phyloP scores from a whole-genome alignment of 805 yeast species.

The Metschnikowia aberdeeniae region DNA sequence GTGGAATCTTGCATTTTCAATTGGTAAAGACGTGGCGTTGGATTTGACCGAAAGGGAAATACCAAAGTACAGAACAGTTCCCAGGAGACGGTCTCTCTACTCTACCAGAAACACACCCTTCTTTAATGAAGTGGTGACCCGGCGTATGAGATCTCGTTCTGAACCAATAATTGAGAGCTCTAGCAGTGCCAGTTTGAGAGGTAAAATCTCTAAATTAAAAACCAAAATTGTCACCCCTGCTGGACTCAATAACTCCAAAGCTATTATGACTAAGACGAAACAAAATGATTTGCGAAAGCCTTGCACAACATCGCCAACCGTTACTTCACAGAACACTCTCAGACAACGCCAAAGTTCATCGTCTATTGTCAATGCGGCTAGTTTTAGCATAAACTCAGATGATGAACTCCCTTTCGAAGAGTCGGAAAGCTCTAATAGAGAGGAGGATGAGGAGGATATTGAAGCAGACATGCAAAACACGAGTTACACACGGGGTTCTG shows the following conservation, averaged over 20 bases:
- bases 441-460: constrained; percentile 21
- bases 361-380: background rate
- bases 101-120: constrained; percentile 9
- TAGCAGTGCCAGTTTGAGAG: constrained; percentile 7
- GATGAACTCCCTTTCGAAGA: background rate
- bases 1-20: constrained; percentile 71
- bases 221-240: constrained; percentile 2
- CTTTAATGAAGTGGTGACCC: constrained; percentile 6
- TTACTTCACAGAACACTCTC: background rate
- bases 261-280: background rate
- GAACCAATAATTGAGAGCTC: constrained; percentile 9
- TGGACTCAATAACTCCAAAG: background rate
- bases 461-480: constrained; percentile 27
- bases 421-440: constrained; percentile 3
- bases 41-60: constrained; percentile 68
- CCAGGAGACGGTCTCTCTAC: constrained; percentile 60
- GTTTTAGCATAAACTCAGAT: background rate
- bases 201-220: constrained; percentile 9
- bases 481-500: constrained; percentile 28
- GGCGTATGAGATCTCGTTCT: constrained; percentile 12
- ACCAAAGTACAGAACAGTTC: constrained; percentile 78
- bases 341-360: background rate
- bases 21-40: constrained; percentile 75
- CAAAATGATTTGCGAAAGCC: constrained; percentile 1
- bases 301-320: background rate